Evolutionary conservation across 192 early-diverging fungal species (phyloP).

Genomic region (Powellomyces hirtus): DNA sequence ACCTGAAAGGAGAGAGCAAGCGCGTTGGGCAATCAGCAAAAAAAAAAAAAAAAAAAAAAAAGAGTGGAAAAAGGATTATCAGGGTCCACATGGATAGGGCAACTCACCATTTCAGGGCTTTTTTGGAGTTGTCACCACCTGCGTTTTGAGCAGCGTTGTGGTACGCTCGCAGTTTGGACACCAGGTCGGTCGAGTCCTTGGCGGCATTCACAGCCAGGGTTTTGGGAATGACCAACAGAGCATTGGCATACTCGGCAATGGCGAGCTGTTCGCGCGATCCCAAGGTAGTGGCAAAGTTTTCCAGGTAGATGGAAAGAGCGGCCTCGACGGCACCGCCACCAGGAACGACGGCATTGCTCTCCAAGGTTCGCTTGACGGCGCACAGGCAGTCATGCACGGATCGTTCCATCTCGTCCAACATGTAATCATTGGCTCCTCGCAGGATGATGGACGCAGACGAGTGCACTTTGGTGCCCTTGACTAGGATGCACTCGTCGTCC

Average conservation of each 20-base stretch:
- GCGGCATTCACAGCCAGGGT: conserved; percentile 97
- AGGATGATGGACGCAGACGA: conserved; percentile 90
- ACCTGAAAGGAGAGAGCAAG: conserved; percentile 23
- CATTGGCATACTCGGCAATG: conserved; percentile 95
- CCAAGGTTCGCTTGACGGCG: conserved; percentile 95
- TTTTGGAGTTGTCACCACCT: conserved; percentile 67
- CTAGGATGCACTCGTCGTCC: conserved; percentile 96
- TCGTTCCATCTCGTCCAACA: conserved; percentile 99
- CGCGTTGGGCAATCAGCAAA: too few species aligned
- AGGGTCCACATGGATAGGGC: too few species aligned
- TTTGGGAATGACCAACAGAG: conserved; percentile 95
- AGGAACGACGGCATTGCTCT: conserved; percentile 93
- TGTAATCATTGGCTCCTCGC: conserved; percentile 98
- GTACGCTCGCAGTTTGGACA: conserved; percentile 93
- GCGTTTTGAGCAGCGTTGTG: conserved; percentile 87
- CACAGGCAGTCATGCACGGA: conserved; percentile 93
- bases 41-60: background rate
- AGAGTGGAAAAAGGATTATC: background rate
- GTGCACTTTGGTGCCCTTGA: conserved; percentile 89
- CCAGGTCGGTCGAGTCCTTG: conserved; percentile 96
- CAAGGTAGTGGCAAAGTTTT: conserved; percentile 97
- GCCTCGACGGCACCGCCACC: conserved; percentile 96
- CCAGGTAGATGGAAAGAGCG: conserved; percentile 93
- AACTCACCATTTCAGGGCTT: conserved; percentile 80
- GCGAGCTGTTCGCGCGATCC: conserved; percentile 97